Evolutionary conservation across 345 rosid genomes (phyloP).

Genomic region (Citrus trifoliata): DNA sequence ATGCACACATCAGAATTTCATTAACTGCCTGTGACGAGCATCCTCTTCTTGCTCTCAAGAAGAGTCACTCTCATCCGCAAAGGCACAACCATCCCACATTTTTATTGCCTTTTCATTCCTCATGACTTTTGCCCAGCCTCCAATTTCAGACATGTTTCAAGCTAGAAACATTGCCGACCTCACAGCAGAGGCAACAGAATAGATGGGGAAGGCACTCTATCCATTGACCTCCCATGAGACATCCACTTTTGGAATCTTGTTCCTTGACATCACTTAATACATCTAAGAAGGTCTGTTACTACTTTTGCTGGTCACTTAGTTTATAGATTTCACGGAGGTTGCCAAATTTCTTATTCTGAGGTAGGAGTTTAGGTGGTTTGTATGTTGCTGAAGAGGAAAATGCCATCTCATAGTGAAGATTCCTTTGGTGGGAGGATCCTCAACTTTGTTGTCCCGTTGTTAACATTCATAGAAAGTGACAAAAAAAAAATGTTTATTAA

Average conservation of each 20-base stretch:
- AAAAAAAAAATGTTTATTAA: neutral
- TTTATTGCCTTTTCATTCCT: constrained; percentile 69
- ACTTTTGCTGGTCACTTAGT: constrained; percentile 65
- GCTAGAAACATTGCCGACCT: constrained; percentile 66
- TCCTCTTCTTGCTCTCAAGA: constrained; percentile 64
- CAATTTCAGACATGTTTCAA: constrained; percentile 66
- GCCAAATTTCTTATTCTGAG: constrained; percentile 34
- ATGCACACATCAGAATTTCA: constrained; percentile 58
- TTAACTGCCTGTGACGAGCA: constrained; percentile 59
- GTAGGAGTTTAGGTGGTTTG: constrained; percentile 28
- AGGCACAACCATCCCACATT: constrained; percentile 63
- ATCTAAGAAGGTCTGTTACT: constrained; percentile 86
- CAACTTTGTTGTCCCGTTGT: constrained; percentile 10
- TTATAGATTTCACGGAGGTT: constrained; percentile 55
- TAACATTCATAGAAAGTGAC: neutral
- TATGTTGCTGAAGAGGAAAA: constrained; percentile 25
- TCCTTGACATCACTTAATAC: constrained; percentile 83
- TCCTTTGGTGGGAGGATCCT: constrained; percentile 34
- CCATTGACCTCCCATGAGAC: constrained; percentile 67
- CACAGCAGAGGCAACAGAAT: constrained; percentile 68
- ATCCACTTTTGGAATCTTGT: constrained; percentile 82
- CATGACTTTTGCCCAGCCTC: constrained; percentile 68
- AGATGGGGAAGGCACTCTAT: constrained; percentile 64
- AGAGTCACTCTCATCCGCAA: constrained; percentile 58
- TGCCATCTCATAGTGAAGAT: constrained; percentile 29